Evolutionary conservation across 148 eudicot species (phyloP), one percentile per base, ranked within the genome.

Genomic region (Cornus kousa): DNA sequence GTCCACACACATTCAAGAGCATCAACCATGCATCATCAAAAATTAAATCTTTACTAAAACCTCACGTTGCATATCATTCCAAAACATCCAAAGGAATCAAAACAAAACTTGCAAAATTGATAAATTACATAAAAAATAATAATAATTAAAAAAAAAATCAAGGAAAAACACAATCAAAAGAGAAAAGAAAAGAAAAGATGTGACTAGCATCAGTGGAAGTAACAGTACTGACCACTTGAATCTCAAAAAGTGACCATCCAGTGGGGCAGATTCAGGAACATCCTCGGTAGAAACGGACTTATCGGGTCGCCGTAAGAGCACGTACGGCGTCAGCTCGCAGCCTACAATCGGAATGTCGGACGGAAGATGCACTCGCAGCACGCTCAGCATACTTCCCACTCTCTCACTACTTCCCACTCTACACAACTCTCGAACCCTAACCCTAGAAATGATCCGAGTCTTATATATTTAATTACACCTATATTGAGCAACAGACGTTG

Each of bases 291-390:
- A 71, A 7, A 85, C 81, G 37, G 83, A 20, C 80, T 96, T 93
- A 67, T 96, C 97, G 7, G 95, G 85, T 46, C 90, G 90, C 6
- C 91, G 88, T 48, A 94, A 68, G 9, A 92, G 87, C 67, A 96
- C 97, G 74, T 96, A 96, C 2, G 99, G 99, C 73, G 95, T 82
- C 55, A 96, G 91, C 89, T 96, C 99, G 39, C 98, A 92, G 17
- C 98, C 98, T 77, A 94, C 98, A 78, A 94, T 94, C 35, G 98
- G 98, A 83, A 94, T 94, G 55, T 96, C 99, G 80, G 99, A 96
- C 66, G 99, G 99, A 17, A 96, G 88, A 75, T 96, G 94, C 78
- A 96, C 95, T 75, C 99, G 83, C 33, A 89, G 82, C 86, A 96
- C 95, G 75, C 82, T 94, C 95, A 96, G 87, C 98, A 94, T 93